A percentile compares a stretch with the other conserved stretches of the same genome.
Conservation (phyloP, 345 rosid genomes). For the Eucalyptus regnans region DNA sequence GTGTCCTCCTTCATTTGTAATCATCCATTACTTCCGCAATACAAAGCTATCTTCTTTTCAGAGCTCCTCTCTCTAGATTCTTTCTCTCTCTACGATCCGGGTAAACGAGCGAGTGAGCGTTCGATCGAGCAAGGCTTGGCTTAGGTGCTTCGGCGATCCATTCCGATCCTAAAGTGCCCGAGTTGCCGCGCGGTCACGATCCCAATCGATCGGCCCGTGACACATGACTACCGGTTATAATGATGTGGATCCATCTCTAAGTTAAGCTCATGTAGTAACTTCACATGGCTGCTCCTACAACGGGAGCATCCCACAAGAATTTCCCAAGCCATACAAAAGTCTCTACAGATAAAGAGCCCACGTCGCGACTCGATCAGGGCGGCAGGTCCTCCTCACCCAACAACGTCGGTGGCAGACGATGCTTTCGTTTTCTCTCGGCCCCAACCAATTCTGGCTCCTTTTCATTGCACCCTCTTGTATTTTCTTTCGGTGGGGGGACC, state of each 20-base stretch:
- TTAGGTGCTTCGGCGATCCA: too few species aligned
- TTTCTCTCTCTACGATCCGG: too few species aligned
- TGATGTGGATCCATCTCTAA: neutral
- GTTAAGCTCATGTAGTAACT: neutral
- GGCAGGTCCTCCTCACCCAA: neutral
- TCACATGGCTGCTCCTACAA: neutral
- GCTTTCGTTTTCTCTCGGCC: neutral
- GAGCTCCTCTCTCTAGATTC: too few species aligned
- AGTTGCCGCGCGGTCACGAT: too few species aligned
- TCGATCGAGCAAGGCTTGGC: too few species aligned
- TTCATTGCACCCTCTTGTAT: neutral
- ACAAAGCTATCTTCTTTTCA: too few species aligned
- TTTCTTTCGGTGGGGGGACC: neutral
- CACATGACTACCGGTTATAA: neutral
- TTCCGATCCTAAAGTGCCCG: too few species aligned
- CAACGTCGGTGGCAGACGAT: neutral
- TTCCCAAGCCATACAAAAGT: neutral
- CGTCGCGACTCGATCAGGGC: neutral
- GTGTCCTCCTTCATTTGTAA: too few species aligned
- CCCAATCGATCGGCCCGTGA: too few species aligned
- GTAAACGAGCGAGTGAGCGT: too few species aligned
- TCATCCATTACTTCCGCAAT: too few species aligned
- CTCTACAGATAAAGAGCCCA: neutral
- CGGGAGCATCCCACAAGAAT: neutral
- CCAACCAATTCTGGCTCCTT: neutral